Evolutionary conservation across 495 filamentous ascomycete genomes (phyloP), one percentile per base, ranked within the genome.

Genomic region (Thermothielavioides terrestris): DNA sequence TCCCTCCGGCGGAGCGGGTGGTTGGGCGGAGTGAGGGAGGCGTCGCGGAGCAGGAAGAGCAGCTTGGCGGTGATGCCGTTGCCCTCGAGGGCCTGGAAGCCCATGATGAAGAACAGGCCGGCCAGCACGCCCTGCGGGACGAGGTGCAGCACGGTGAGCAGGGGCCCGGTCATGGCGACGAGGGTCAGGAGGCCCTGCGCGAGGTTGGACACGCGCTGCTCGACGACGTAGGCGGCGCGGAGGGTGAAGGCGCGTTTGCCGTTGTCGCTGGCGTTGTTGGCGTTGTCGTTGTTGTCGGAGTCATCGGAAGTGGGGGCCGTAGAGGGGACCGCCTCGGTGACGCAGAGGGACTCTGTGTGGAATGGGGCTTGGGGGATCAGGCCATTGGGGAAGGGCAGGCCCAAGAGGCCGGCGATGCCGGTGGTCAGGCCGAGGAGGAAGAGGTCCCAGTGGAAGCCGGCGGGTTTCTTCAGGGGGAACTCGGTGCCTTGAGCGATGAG

Each of bases 41-140:
- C 67, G 62, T 97, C 91, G 48, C 79, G 74, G 9, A 76, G 68
- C 4, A 94, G 75, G 68, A 86, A 95, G 18, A 91, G 64, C 3
- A 94, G 55, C 58, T 95, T 95, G 42, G 77, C 68, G 0, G 86
- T 91, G 52, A 95, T 90, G 11, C 87, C 87, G 64, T 94, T 95
- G 11, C 70, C 80, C 56, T 81, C 72, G 23, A 92, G 77, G n/a
- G 86, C 85, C 60, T 89, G 83, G 48, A 85, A 80, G 23, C 88
- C 91, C 84, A 95, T 92, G 57, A 94, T 82, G 68, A 95, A 96
- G 75, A 97, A 95, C 12, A 97, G 76, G 6, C 90, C 91, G 0
- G 88, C 86, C 52, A 97, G 74, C 18, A 95, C 86, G 47, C 79
- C 86, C 58, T 91, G 88, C 0, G 90, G 91, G 57, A 97, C 89